Base-by-base conservation (phyloP, 2,329 filamentous ascomycete genomes). In the Cordyceps cateniannulata region DNA sequence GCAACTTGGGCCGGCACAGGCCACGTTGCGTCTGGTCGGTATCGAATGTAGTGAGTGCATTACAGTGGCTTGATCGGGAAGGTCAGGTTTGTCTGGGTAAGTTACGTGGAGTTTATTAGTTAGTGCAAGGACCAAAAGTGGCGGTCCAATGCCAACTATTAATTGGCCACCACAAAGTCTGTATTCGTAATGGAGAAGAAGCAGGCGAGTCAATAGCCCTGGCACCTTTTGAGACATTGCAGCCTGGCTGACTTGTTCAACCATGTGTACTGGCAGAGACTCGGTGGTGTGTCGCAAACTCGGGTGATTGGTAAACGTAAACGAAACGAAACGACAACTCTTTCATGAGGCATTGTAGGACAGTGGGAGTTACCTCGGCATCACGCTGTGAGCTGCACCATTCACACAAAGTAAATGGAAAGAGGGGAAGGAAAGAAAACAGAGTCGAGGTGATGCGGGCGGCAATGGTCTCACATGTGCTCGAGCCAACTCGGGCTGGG, bases 391-490 rank as follows among this genome's bases (percentile, higher is more conserved):
- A 25, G 29, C 32, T 25, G 24, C 55, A 22, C 45, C n/a, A n/a
- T 38, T 20, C 14, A 25, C n/a, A 9, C 24, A 24, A 27, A 29
- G 44, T 29, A 29, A 29, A n/a, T n/a, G n/a, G 27, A 29, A 29
- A 8, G 27, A 56, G n/a, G 22, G 20, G 20, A 14, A 22, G 18
- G 12, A 35, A 14, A 24, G 14, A 25, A 29, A 22, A 35, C 24
- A n/a, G 8, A 6, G n/a, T 3, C 16, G 27, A 35, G n/a, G 29
- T 10, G 29, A 38, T 22, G 49, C 49, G 48, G 48, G 49, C 57
- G 57, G 38, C 20, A 35, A 10, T 16, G 48, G 57, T 59, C 57
- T 59, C 57, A 52, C 57, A 59, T 59, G 57, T 50, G 57, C 57
- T 51, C 48, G 49, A 59, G 57, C 49, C 57, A 59, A 38, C 47